phyloP scores from a whole-genome alignment of 768 basidiomycete species.

The Mycena sanguinolenta region DNA sequence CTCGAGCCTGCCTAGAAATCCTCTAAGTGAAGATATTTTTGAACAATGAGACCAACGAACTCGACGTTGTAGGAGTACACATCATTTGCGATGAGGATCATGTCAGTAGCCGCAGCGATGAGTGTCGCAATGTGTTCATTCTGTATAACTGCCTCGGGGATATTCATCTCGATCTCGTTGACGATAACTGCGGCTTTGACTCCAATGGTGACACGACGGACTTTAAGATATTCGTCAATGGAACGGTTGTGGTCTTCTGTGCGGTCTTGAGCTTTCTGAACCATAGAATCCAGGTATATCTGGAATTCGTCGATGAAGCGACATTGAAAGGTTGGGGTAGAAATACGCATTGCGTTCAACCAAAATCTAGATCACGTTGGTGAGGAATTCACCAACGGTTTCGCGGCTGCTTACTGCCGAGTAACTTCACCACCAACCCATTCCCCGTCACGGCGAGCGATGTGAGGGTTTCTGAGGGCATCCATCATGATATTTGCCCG shows the following conservation, averaged over 20 bases:
- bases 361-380: constrained; percentile 39
- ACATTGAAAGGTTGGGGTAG: constrained; percentile 34
- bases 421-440: constrained; percentile 46
- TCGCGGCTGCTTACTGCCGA: constrained; percentile 32
- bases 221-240: constrained; percentile 46
- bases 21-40: neutral
- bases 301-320: constrained; percentile 50
- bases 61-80: constrained; percentile 18
- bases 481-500: constrained; percentile 44
- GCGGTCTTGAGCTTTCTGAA: constrained; percentile 48
- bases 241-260: constrained; percentile 33
- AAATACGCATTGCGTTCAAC: constrained; percentile 37
- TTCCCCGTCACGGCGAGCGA: constrained; percentile 44
- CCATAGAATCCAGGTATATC: constrained; percentile 46
- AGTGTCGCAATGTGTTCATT: constrained; percentile 17
- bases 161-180: constrained; percentile 12
- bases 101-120: constrained; percentile 3
- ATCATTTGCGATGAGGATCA: constrained; percentile 7
- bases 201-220: constrained; percentile 50
- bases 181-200: constrained; percentile 43
- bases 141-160: constrained; percentile 13
- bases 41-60: constrained; percentile 11
- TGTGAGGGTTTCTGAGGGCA: constrained; percentile 45
- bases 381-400: no score
- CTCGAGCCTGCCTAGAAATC: constrained; percentile 15